Base-by-base conservation (phyloP, 106 monocot genomes). In the Posidonia australis region DNA sequence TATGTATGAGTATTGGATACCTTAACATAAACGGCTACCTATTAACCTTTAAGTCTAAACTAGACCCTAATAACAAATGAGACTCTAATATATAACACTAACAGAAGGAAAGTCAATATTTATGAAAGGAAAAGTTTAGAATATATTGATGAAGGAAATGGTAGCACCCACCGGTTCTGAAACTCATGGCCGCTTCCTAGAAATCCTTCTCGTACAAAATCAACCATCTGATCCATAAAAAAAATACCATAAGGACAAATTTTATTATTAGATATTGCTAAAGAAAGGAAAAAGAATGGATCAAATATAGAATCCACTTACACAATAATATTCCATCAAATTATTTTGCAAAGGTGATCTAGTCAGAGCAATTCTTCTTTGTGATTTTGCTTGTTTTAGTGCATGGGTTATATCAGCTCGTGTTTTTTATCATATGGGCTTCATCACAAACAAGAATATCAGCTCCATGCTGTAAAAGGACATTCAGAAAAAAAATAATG, bases 241-340 rank as follows among this genome's bases (percentile, higher is more conserved):
- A n/a, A 36, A 4, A 36, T 36, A 36, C 7, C 36, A 36, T 7
- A 36, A 36, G n/a, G 7, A 36, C 9, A 64, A 47, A 12, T 23
- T 43, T 62, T 3, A 62, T 5, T 2, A 36, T 13, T 18, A 14
- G n/a, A 49, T 49, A 49, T 49, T 19, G n/a, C 13, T 49, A 19
- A 17, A 61, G n/a, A n/a, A 0, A 9, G 41, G 2, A 19, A 43
- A n/a, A 0, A 3, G 1, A 42, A 26, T 22, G 55, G n/a, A 55
- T 22, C 55, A 55, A n/a, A 55, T 24, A 25, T 55, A 64, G 16
- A 46, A 24, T 14, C 0, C 16, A 46, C 90, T 82, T 85, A 96
- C 96, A 81, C 96, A 96, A 70, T 87, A 96, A 81, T 96, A 96
- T 62, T 96, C 96, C 96, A 96, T 96, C 58, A 96, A 49, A 77